Evolutionary conservation across 2,329 filamentous ascomycete species (phyloP).

Genomic region (Immersiporthe knoxdaviesiana): DNA sequence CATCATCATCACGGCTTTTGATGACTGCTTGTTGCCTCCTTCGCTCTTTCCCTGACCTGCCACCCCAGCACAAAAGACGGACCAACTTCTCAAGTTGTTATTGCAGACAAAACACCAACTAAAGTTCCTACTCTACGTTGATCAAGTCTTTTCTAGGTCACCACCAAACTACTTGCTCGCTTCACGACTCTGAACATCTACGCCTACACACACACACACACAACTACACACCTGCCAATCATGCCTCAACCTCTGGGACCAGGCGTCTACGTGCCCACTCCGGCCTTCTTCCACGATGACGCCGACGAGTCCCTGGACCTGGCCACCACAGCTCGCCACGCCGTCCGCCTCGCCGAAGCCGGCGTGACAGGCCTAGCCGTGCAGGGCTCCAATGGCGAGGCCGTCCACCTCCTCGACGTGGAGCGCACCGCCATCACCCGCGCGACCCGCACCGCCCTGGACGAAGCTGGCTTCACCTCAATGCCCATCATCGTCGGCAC

Average conservation of each 20-base stretch:
- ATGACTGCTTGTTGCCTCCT: neutral
- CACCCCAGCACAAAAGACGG: neutral
- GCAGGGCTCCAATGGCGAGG: conserved; percentile 70
- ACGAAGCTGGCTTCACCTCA: conserved; percentile 58
- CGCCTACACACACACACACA: neutral
- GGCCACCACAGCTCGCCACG: conserved; percentile 51
- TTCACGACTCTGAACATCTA: neutral
- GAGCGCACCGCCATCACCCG: conserved; percentile 61
- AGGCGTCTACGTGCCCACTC: conserved; percentile 59
- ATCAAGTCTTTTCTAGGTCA: too few species aligned
- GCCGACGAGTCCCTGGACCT: conserved; percentile 55
- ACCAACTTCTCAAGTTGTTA: neutral
- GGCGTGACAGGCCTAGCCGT: conserved; percentile 65
- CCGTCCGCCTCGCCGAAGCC: conserved; percentile 60
- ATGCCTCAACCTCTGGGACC: conserved; percentile 25
- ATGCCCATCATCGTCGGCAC: conserved; percentile 70
- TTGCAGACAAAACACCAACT: neutral
- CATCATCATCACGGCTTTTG: neutral
- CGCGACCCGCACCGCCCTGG: conserved; percentile 57
- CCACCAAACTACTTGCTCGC: neutral
- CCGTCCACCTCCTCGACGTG: conserved; percentile 63
- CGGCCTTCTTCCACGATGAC: conserved; percentile 54
- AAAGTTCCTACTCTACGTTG: neutral
- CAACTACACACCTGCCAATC: neutral
- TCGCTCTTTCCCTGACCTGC: neutral